Evolutionary conservation across 2,329 filamentous ascomycete species (phyloP).

Genomic region (Trichoderma atrobrunneum): DNA sequence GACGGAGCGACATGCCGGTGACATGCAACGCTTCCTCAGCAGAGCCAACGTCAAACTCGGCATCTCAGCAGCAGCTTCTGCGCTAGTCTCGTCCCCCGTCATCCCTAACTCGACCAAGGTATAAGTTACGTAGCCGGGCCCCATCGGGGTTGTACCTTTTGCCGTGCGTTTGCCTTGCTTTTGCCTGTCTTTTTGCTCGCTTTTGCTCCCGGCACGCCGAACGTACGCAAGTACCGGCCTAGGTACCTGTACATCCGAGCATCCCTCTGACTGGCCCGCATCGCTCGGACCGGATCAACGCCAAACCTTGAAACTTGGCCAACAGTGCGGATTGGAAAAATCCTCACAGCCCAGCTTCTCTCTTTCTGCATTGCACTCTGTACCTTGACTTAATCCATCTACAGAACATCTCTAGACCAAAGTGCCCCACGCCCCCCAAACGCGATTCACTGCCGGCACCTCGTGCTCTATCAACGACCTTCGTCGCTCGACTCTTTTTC

Average conservation of each 20-base stretch:
- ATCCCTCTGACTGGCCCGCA: constrained; percentile 31
- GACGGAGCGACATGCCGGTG: constrained; percentile 3
- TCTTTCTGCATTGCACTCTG: background rate
- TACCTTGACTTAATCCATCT: background rate
- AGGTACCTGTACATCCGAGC: background rate
- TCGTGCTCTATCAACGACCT: constrained; percentile 10
- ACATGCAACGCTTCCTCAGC: background rate
- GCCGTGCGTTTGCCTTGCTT: background rate
- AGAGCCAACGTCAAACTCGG: constrained; percentile 1
- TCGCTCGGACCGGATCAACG: constrained; percentile 38
- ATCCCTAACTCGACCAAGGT: background rate
- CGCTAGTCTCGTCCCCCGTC: background rate
- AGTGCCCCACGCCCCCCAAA: constrained; percentile 3
- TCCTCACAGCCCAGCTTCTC: constrained; percentile 38
- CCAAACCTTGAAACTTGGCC: constrained; percentile 38
- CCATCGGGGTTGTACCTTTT: background rate
- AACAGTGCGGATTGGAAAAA: constrained; percentile 45
- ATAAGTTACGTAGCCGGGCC: background rate
- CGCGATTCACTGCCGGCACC: background rate
- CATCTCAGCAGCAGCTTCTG: background rate
- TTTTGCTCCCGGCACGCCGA: background rate
- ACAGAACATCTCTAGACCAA: constrained; percentile 9
- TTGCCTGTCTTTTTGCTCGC: background rate
- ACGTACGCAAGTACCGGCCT: background rate
- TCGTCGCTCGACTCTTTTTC: background rate